These are phyloP conservation scores for Microdochium trichocladiopsis DNA, from an alignment of 2,329 filamentous ascomycete species.

Conservation along the genomic window DNA sequence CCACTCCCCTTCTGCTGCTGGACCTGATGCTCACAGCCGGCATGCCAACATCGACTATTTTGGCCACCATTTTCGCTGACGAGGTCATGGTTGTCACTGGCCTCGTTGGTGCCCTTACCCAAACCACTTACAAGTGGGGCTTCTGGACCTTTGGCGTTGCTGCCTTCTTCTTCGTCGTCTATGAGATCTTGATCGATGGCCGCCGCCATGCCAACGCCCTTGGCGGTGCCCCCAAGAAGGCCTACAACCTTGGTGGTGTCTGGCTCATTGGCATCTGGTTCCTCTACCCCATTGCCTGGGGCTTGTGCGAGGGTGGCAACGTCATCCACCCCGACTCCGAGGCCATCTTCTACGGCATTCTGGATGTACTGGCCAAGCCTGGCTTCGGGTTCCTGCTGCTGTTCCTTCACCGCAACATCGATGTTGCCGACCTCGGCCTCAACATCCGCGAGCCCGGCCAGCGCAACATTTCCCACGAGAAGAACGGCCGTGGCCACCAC, in stretches of 20 bases:
- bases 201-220: constrained; percentile 47
- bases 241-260: constrained; percentile 48
- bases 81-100: constrained; percentile 62
- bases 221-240: constrained; percentile 42
- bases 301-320: constrained; percentile 56
- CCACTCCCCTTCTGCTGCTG: constrained; percentile 55
- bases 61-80: constrained; percentile 55
- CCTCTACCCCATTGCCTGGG: constrained; percentile 59
- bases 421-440: constrained; percentile 48
- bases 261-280: constrained; percentile 57
- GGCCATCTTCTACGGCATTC: constrained; percentile 60
- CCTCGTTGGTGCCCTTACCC: constrained; percentile 57
- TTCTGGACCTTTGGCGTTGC: constrained; percentile 52
- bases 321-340: constrained; percentile 60
- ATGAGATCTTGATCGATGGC: constrained; percentile 47
- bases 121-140: constrained; percentile 60
- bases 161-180: constrained; percentile 53
- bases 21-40: constrained; percentile 58
- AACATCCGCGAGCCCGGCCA: constrained; percentile 21
- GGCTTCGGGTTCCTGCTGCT: constrained; percentile 55
- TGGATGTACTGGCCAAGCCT: constrained; percentile 60
- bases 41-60: constrained; percentile 56
- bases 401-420: constrained; percentile 56
- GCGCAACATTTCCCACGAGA: constrained; percentile 9
- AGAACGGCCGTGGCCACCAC: constrained; percentile 6